These are phyloP conservation scores for Kingdonia uniflora DNA, from an alignment of 164 flowering plant species.

Conservation along the genomic window DNA sequence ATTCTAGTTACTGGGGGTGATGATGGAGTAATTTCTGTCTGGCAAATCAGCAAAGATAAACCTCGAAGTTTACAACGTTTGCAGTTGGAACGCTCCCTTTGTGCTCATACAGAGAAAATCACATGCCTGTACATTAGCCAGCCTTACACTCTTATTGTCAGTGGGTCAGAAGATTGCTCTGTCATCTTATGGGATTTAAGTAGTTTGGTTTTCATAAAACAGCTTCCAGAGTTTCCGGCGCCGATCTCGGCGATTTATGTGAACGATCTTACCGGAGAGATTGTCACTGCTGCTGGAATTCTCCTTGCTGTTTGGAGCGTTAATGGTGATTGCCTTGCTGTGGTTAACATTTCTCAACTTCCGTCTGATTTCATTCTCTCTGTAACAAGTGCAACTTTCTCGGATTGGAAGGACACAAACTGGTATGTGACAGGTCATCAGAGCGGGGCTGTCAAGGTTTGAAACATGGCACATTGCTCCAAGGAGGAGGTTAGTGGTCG, in stretches of 20 bases:
- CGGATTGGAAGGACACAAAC: constrained; percentile 84
- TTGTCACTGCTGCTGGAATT: constrained; percentile 88
- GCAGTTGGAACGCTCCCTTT: constrained; percentile 64
- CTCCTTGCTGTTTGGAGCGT: constrained; percentile 92
- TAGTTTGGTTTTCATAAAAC: constrained; percentile 73
- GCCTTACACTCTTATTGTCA: constrained; percentile 85
- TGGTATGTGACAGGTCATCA: constrained; percentile 96
- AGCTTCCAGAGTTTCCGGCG: constrained; percentile 89
- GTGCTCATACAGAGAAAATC: constrained; percentile 77
- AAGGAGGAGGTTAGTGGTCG: constrained; percentile 26
- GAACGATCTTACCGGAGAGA: constrained; percentile 85
- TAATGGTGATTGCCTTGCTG: constrained; percentile 89
- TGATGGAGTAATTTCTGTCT: constrained; percentile 71
- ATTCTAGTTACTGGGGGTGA: constrained; percentile 85
- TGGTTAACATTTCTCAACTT: constrained; percentile 78
- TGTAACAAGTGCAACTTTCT: constrained; percentile 63
- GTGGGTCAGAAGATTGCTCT: constrained; percentile 93
- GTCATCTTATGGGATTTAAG: constrained; percentile 94
- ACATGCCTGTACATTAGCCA: constrained; percentile 85
- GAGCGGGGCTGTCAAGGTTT: constrained; percentile 95
- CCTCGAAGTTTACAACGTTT: constrained; percentile 42
- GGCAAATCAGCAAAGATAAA: constrained; percentile 64
- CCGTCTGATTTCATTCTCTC: constrained; percentile 87
- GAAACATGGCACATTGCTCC: constrained; percentile 80
- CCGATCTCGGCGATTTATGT: constrained; percentile 84